phyloP scores from a whole-genome alignment of 2,329 filamentous ascomycete genomes.

The Paraconiothyrium brasiliense region DNA sequence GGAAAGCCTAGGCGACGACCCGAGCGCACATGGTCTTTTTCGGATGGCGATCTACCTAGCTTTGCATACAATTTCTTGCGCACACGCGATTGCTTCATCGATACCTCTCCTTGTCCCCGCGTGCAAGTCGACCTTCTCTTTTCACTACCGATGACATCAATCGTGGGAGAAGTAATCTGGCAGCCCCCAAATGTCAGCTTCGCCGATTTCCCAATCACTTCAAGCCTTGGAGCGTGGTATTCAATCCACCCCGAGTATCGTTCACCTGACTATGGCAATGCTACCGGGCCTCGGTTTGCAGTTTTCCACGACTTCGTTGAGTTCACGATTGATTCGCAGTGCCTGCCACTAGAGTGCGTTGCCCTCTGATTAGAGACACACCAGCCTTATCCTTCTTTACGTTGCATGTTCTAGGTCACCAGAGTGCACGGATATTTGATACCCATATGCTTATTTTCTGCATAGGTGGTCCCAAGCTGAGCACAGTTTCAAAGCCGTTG shows the following conservation, averaged over 20 bases:
- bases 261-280: slow-evolving; percentile 1
- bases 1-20: background rate
- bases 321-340: slow-evolving; percentile 11
- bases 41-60: slow-evolving; percentile 32
- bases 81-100: slow-evolving; percentile 44
- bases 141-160: slow-evolving; percentile 1
- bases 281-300: background rate
- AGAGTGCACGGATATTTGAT: slow-evolving; percentile 10
- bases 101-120: slow-evolving; percentile 23
- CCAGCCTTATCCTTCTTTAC: background rate
- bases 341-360: slow-evolving; percentile 5
- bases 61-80: slow-evolving; percentile 45
- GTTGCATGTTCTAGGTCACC: slow-evolving; percentile 17
- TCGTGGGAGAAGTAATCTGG: slow-evolving; percentile 7
- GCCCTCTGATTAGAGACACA: background rate
- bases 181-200: slow-evolving; percentile 8
- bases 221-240: background rate
- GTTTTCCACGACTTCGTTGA: slow-evolving; percentile 15
- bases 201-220: background rate
- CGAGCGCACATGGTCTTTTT: slow-evolving; percentile 34
- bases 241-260: background rate
- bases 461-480: slow-evolving; percentile 30
- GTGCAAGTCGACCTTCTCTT: slow-evolving; percentile 24
- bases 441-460: slow-evolving; percentile 16
- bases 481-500: slow-evolving; percentile 31